These are phyloP conservation scores for Phyllosticta capitalensis DNA, from an alignment of 2,329 filamentous ascomycete genomes.

Conservation along the genomic window DNA sequence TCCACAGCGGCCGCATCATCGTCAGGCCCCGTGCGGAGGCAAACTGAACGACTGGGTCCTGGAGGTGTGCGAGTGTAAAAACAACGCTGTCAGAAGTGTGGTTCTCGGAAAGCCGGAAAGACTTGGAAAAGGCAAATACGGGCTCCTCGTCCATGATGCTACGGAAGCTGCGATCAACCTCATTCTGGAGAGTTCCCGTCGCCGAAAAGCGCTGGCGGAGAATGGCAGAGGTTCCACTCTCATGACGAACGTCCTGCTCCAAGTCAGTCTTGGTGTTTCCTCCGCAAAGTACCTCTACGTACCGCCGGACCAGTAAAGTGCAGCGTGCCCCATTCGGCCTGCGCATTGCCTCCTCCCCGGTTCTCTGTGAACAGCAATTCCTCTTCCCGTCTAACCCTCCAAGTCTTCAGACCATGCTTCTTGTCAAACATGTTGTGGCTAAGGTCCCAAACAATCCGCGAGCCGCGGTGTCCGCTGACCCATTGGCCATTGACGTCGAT, in stretches of 20 bases:
- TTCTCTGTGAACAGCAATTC: constrained; percentile 66
- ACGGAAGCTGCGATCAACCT: constrained; percentile 57
- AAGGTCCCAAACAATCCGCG: constrained; percentile 61
- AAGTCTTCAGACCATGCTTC: constrained; percentile 48
- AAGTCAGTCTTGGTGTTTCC: constrained; percentile 15
- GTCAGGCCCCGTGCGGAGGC: constrained; percentile 67
- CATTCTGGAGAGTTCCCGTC: constrained; percentile 56
- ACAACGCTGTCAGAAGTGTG: constrained; percentile 40
- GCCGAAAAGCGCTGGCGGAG: constrained; percentile 62
- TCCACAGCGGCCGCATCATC: constrained; percentile 70
- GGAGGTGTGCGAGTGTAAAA: constrained; percentile 69
- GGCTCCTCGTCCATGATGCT: constrained; percentile 68
- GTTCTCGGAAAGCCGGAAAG: constrained; percentile 23
- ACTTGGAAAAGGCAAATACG: constrained; percentile 60
- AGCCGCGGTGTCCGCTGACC: constrained; percentile 67
- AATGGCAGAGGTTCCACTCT: constrained; percentile 57
- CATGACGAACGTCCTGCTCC: constrained; percentile 48
- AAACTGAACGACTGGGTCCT: constrained; percentile 71
- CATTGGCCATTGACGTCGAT: constrained; percentile 52
- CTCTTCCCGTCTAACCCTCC: constrained; percentile 49
- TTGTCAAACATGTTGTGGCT: constrained; percentile 35
- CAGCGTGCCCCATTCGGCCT: constrained; percentile 74
- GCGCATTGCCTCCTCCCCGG: constrained; percentile 43
- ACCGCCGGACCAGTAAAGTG: constrained; percentile 61
- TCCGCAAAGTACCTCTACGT: constrained; percentile 21